Evolutionary conservation across 1,284 basidiomycete genomes (phyloP), one percentile per base, ranked within the genome.

Genomic region (Leccinum olivaceoglutinosum): DNA sequence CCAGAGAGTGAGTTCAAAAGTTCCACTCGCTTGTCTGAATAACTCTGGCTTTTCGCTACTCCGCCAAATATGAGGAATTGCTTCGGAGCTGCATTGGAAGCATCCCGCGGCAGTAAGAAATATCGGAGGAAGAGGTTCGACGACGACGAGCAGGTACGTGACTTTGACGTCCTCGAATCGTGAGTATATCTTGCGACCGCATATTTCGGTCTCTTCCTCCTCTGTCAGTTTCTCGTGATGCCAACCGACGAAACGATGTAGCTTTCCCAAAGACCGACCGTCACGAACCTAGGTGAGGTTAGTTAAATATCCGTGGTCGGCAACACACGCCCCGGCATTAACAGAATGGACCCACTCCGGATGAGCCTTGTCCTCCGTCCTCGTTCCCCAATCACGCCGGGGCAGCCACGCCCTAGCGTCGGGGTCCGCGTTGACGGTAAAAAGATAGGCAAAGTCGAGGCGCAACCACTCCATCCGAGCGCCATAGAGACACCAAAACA

Each of bases 391-490:
- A 5, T 66, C 61, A 51, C 86, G 77, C 6, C 86, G 80, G 18
- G 69, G 65, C 16, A 77, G 72, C 88, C 88, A 89, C 2, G 69
- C 64, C 0, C 65, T 62, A 25, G 75, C 73, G 2, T 74, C 71
- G 0, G 67, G 68, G 18, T 75, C 74, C 25, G 60, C 69, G 2
- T 75, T 67, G 21, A 72, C 63, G 4, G 83, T 81, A 65, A 90
- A 81, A 5, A 90, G 78, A 66, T 89, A 88, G 2, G 80, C 76
- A 70, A 88, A 90, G 65, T 88, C 79, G 34, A 80, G 70, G 41
- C 80, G 72, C 25, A 83, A 76, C 85, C 85, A 87, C 3, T 73
- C 70, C 83, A 85, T 87, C 32, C 85, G 80, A 7, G 78, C 68
- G 7, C 81, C 81, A 64, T 83, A 82, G 11, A 85, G 65, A 18